A percentile compares a stretch with the other conserved stretches of the same genome.
Evolutionary conservation across 108 stramenopile genomes (phyloP).

Genomic region (Pseudonitzschia delicatissima): DNA sequence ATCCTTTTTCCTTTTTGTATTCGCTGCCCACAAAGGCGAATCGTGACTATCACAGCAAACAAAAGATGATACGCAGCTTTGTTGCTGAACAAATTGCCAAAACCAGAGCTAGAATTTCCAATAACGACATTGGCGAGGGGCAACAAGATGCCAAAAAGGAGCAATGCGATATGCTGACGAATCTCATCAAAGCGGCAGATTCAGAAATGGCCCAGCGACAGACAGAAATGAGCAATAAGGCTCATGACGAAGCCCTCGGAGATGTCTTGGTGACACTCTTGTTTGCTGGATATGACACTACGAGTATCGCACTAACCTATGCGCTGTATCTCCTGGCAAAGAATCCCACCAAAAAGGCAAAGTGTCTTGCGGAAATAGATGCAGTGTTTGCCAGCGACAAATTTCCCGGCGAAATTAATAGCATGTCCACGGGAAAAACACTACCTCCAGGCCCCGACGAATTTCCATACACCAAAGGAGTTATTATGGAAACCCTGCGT

Average conservation of each 20-base stretch:
- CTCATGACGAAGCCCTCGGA: slow-evolving; percentile 1
- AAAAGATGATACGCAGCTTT: slow-evolving; percentile 3
- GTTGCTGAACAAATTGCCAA: slow-evolving; percentile 1
- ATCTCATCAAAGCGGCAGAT: slow-evolving; percentile 8
- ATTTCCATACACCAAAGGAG: slow-evolving; percentile 41
- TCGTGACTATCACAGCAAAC: not conserved
- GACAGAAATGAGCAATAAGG: not conserved
- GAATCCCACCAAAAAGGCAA: slow-evolving; percentile 32
- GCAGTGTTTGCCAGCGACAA: not conserved
- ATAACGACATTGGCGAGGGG: not conserved
- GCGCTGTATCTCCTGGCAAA: slow-evolving; percentile 42
- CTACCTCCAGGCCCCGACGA: slow-evolving; percentile 9
- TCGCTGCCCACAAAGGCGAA: slow-evolving; percentile 17
- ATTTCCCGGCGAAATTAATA: not conserved
- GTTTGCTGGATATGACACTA: slow-evolving; percentile 60
- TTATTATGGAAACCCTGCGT: slow-evolving; percentile 46
- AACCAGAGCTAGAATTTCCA: not conserved
- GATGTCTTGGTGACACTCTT: slow-evolving; percentile 29
- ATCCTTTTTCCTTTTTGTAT: slow-evolving; percentile 17
- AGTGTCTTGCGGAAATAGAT: slow-evolving; percentile 29
- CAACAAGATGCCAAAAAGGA: too few species aligned
- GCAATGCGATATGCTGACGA: slow-evolving; percentile 11
- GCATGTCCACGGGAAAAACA: not conserved
- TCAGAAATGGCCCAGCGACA: not conserved
- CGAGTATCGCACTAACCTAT: slow-evolving; percentile 44